These are phyloP conservation scores for Circinella minor DNA, from an alignment of 371 early-diverging fungal genomes.

Conservation along the genomic window DNA sequence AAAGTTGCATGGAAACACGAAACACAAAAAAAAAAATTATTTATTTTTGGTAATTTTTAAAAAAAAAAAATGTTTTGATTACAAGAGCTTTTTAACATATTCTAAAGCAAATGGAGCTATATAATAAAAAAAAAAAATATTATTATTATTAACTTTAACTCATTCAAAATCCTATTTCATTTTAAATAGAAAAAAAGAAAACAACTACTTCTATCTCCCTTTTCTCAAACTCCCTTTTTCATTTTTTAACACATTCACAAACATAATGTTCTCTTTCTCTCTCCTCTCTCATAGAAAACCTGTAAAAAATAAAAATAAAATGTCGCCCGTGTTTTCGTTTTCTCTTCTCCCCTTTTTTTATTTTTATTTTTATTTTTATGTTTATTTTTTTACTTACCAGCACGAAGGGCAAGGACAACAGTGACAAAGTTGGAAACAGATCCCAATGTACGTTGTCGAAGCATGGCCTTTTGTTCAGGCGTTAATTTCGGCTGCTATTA, in stretches of 20 bases:
- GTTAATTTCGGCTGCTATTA: constrained; percentile 53
- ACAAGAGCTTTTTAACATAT: constrained; percentile 46
- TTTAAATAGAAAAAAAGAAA: background rate
- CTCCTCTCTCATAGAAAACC: no score
- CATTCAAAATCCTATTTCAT: background rate
- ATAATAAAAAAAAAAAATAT: no score
- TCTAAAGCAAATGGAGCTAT: constrained; percentile 56
- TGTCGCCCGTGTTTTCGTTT: background rate
- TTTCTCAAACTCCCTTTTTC: background rate
- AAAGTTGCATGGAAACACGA: background rate
- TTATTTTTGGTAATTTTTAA: constrained; percentile 3
- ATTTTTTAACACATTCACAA: no score
- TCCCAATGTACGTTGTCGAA: constrained; percentile 47
- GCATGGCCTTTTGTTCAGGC: constrained; percentile 53
- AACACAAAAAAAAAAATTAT: background rate
- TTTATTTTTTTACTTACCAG: constrained; percentile 44
- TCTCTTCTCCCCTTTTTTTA: background rate
- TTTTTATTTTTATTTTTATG: background rate
- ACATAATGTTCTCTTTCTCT: no score
- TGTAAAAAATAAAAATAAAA: no score
- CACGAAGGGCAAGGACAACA: constrained; percentile 49
- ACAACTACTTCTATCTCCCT: background rate
- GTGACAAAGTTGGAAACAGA: constrained; percentile 50
- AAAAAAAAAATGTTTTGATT: constrained; percentile 2
- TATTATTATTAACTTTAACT: no score